Evolutionary conservation across 352 stramenopile species (phyloP).

Genomic region (Phytophthora hibernalis): DNA sequence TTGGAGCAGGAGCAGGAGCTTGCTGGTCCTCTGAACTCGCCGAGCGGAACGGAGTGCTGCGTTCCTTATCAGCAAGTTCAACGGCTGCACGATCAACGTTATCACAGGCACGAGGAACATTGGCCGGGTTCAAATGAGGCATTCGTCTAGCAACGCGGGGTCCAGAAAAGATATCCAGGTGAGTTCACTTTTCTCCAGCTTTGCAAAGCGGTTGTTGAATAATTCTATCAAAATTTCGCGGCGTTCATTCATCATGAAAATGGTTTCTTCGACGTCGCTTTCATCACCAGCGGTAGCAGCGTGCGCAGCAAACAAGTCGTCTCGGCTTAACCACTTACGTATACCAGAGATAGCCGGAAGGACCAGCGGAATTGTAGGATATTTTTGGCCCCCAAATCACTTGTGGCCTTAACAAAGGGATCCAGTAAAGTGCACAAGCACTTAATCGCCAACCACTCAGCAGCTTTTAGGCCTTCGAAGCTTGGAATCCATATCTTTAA

Average conservation of each 20-base stretch:
- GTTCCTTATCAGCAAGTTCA: not conserved
- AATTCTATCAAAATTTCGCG: not conserved
- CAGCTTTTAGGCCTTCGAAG: not conserved
- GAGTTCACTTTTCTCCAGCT: not conserved
- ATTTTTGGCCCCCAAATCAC: not conserved
- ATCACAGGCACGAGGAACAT: not conserved
- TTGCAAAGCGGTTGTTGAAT: conserved; percentile 1
- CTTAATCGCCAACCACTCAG: conserved; percentile 11
- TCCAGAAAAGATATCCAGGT: not conserved
- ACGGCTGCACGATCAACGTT: not conserved
- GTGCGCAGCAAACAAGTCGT: not conserved
- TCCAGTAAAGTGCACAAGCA: conserved; percentile 1
- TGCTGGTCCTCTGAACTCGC: not conserved
- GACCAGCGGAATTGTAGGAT: conserved; percentile 8
- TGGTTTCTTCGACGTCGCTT: not conserved
- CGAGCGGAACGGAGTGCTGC: not conserved
- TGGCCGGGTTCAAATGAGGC: not conserved
- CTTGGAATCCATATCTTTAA: not conserved
- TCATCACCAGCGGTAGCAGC: not conserved
- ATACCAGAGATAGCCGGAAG: conserved; percentile 7
- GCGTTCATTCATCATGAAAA: conserved; percentile 11
- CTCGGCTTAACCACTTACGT: not conserved
- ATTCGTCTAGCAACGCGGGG: not conserved
- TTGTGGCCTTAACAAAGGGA: conserved; percentile 2
- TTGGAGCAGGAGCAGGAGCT: not conserved